Evolutionary conservation across 352 stramenopile species (phyloP).

Genomic region (Phytopythium delawarense): DNA sequence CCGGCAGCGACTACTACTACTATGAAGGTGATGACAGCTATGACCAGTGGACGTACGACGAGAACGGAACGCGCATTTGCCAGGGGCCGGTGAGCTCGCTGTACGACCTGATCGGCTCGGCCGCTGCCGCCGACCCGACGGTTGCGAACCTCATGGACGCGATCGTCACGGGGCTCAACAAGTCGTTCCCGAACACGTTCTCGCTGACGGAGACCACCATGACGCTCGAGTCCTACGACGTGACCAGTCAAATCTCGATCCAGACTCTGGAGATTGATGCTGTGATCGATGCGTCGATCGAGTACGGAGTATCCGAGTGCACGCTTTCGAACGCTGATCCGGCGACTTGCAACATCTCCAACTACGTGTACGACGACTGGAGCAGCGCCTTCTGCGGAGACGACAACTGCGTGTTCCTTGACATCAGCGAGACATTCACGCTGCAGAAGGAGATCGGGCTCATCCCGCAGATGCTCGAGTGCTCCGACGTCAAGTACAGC

Average conservation of each 20-base stretch:
- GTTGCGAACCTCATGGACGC: conserved; percentile 17
- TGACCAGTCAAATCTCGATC: conserved; percentile 23
- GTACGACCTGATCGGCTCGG: conserved; percentile 24
- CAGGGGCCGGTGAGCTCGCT: conserved; percentile 30
- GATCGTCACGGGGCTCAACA: conserved; percentile 21
- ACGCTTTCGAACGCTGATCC: conserved; percentile 3
- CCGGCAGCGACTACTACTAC: background rate
- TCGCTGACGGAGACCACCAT: conserved; percentile 20
- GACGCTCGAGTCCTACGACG: conserved; percentile 17
- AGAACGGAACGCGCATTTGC: conserved; percentile 33
- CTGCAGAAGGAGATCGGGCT: conserved; percentile 34
- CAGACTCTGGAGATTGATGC: conserved; percentile 26
- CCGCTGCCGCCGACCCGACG: conserved; percentile 5
- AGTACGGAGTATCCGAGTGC: conserved; percentile 21
- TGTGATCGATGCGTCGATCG: conserved; percentile 13
- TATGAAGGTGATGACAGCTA: conserved; percentile 9
- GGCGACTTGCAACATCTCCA: conserved; percentile 9
- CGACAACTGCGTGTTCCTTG: conserved; percentile 30
- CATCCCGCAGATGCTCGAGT: conserved; percentile 24
- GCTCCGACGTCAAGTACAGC: conserved; percentile 30
- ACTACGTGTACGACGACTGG: conserved; percentile 22
- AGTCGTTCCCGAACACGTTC: conserved; percentile 22
- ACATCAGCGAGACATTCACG: conserved; percentile 22
- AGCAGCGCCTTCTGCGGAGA: conserved; percentile 28
- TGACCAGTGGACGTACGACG: conserved; percentile 21